Evolutionary conservation across 139 green algal genomes (phyloP), one percentile per base, ranked within the genome.

Genomic region (Chlamydomonas applanata): DNA sequence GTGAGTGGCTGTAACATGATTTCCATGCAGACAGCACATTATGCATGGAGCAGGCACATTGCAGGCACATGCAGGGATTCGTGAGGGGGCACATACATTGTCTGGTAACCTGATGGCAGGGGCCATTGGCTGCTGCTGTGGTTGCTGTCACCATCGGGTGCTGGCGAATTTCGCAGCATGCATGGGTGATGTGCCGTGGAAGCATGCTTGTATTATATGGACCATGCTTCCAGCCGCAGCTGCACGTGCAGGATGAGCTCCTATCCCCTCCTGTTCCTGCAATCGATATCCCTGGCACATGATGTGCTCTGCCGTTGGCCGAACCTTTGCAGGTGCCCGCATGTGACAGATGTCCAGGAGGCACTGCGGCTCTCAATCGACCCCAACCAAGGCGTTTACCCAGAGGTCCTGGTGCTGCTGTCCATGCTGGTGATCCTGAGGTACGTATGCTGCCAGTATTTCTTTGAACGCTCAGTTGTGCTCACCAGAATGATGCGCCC

Each of bases 381-480:
- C 60, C 66, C 76, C 34, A 69, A 78, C 54, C 52, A 65, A 22
- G 27, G 2, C 30, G 22, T 62, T 0, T 75, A 30, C 44, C 27
- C 61, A 32, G 78, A 82, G 57, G 71, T 83, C 22, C 17, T 78
- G 25, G 73, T 83, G 35, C 71, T 88, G 27, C 60, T 88, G 14
- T 63, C 32, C 34, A 84, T 85, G 75, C 60, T 85, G 36, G 7
- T 82, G 22, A 34, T 72, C 25, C 54, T 84, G 56, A 69, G 62
- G 62, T 69, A 35, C 22, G 22, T 66, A 25, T 3, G 22, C 4
- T 4, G 25, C n/a, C n/a, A n/a, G 40, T 49, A 11, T 49, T 49
- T 11, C 7, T 11, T 49, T 11, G 7, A 49, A 19, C 40, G 40
- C 7, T 49, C 40, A 7, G 7, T 49, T 49, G 40, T 11, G 7